phyloP scores from a whole-genome alignment of 257 asterid genomes.

The Solanum sitiens region DNA sequence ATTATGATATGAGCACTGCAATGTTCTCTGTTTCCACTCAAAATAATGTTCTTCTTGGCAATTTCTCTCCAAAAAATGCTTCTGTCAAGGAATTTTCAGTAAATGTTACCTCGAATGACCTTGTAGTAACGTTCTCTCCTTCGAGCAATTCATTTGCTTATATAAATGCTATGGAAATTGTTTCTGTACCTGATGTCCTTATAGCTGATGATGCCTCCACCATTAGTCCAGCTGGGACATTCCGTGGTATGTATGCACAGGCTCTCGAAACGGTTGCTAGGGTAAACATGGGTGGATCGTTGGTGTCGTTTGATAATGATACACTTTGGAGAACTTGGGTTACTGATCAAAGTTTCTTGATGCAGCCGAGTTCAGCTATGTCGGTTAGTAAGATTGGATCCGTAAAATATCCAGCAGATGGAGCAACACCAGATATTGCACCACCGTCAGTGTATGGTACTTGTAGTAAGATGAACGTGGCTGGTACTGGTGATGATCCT shows the following conservation, averaged over 20 bases:
- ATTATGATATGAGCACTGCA: slow-evolving; percentile 16
- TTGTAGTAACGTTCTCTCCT: slow-evolving; percentile 42
- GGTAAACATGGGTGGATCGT: slow-evolving; percentile 80
- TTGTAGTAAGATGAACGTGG: slow-evolving; percentile 34
- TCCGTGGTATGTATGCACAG: slow-evolving; percentile 25
- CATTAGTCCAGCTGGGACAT: slow-evolving; percentile 29
- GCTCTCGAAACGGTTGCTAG: slow-evolving; percentile 59
- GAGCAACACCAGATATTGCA: slow-evolving; percentile 43
- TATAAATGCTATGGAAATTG: slow-evolving; percentile 63
- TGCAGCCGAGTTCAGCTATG: slow-evolving; percentile 12
- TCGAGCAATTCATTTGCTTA: slow-evolving; percentile 41
- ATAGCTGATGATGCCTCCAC: slow-evolving; percentile 45
- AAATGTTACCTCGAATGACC: slow-evolving; percentile 27
- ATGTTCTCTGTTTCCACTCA: slow-evolving; percentile 29
- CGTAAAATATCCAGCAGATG: slow-evolving; percentile 44
- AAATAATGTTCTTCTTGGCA: slow-evolving; percentile 24
- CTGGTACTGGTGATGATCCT: slow-evolving; percentile 22
- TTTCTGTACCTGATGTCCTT: slow-evolving; percentile 47
- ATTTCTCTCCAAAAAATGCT: slow-evolving; percentile 20
- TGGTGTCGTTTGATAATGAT: slow-evolving; percentile 41
- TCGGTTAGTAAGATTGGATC: slow-evolving; percentile 19
- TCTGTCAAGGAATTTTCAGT: slow-evolving; percentile 41
- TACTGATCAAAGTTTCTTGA: slow-evolving; percentile 31
- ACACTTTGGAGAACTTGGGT: slow-evolving; percentile 63
- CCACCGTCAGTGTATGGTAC: slow-evolving; percentile 78